These are phyloP conservation scores for Mucor sp. DNA, from an alignment of 371 early-diverging fungal genomes.

Conservation along the genomic window DNA sequence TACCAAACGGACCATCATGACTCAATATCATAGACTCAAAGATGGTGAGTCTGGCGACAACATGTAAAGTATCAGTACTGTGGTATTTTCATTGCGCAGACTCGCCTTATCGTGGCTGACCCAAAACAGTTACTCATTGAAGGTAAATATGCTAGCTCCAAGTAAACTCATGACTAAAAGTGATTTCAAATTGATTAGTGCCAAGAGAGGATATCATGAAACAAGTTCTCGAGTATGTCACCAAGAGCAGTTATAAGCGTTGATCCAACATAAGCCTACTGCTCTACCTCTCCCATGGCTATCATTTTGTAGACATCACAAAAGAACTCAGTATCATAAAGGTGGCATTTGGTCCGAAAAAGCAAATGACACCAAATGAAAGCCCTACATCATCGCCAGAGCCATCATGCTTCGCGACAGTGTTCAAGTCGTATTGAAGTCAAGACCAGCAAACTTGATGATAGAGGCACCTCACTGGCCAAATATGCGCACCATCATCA, in stretches of 20 bases:
- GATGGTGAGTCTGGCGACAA: no score
- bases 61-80: no score
- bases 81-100: no score
- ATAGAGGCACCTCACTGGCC: conserved; percentile 9
- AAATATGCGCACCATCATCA: conserved; percentile 9
- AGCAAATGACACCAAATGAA: conserved; percentile 9
- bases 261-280: conserved; percentile 6
- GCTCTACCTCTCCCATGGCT: conserved; percentile 1
- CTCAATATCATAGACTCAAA: no score
- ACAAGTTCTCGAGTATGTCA: not conserved
- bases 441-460: conserved; percentile 9
- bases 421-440: conserved; percentile 5
- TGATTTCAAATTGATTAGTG: not conserved
- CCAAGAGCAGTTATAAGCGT: not conserved
- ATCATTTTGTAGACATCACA: conserved; percentile 1
- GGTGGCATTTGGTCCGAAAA: conserved; percentile 1
- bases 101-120: no score
- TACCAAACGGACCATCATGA: no score
- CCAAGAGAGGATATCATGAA: not conserved
- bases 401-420: not conserved
- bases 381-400: conserved; percentile 1
- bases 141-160: no score
- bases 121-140: no score
- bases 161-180: not conserved
- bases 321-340: conserved; percentile 5